Base-by-base conservation (phyloP, 768 basidiomycete genomes). In the Ramaria sp. region DNA sequence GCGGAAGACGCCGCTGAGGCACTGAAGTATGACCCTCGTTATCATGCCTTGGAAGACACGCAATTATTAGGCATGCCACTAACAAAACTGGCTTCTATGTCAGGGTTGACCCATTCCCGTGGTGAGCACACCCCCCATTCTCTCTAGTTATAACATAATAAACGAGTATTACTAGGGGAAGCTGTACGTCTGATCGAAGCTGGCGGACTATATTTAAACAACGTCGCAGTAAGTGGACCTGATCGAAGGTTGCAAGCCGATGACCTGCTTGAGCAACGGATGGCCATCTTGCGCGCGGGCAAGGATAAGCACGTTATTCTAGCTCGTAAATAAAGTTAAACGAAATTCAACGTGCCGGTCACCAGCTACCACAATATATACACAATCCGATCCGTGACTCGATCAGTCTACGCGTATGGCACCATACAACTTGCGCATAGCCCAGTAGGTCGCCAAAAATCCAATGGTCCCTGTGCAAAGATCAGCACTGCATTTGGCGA, bases 361-460 rank as follows among this genome's bases (percentile, higher is more conserved):
- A 34, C 33, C n/a, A 19, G 27, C 38, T 20, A 37, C 41, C 31
- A 56, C 38, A 57, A 46, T 59, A 56, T 49, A 33, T 55, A 42
- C 41, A 15, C 41, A 15, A 39, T 5, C 33, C 24, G n/a, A 27
- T 46, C 27, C 46, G 49, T 9, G 34, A 37, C 13, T 37, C 13
- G 34, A 37, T 67, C 59, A 81, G 63, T 92, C 89, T 51, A 91
- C 80, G 39, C 90, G 83, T 60, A 91, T 88, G 31, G 88, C 81
- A 57, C 78, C 78, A 67, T 97, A 97, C 57, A 97, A 70, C 69
- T 75, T 80, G 59, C 87, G 77, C 42, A 96, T 80, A n/a, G 89
- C 90, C 84, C 89, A 94, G 63, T 92, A 94, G 4, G 86, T 82
- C 20, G 91, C 87, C 41, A 93, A 74, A 75, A 93, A 96, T 10